Evolutionary conservation across 2,329 filamentous ascomycete species (phyloP).

Genomic region (Trichoderma koningii): DNA sequence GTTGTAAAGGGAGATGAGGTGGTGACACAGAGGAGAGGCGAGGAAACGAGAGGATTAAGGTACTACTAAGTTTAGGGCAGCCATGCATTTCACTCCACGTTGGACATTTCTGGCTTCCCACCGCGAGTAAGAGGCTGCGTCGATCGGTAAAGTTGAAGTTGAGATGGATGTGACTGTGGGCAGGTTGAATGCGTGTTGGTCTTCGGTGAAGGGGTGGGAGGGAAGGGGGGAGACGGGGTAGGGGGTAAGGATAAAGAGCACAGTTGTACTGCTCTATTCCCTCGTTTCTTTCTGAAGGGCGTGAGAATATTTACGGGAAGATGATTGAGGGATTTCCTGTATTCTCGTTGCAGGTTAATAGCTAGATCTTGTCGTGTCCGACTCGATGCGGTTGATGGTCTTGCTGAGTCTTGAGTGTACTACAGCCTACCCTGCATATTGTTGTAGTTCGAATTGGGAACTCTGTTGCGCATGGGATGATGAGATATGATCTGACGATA

Average conservation of each 20-base stretch:
- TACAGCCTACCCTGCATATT: neutral
- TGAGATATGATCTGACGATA: neutral
- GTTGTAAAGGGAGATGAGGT: neutral
- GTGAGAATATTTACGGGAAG: too few species aligned
- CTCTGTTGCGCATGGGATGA: neutral
- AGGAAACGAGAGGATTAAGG: too few species aligned
- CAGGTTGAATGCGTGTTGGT: neutral
- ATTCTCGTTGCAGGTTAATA: too few species aligned
- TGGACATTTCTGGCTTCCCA: neutral
- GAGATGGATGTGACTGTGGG: neutral
- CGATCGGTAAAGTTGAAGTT: neutral
- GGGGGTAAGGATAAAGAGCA: neutral
- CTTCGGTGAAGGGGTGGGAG: slow-evolving; percentile 3
- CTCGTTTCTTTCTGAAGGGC: too few species aligned
- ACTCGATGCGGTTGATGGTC: too few species aligned
- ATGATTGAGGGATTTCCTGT: too few species aligned
- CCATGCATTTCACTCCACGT: slow-evolving; percentile 25
- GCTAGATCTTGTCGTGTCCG: too few species aligned
- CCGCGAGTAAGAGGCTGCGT: slow-evolving; percentile 1
- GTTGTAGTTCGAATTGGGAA: neutral
- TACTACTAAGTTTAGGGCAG: neutral
- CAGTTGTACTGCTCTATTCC: too few species aligned
- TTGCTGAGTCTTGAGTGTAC: neutral
- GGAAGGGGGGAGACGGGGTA: slow-evolving; percentile 1
- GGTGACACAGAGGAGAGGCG: slow-evolving; percentile 29